Base-by-base conservation (phyloP, 140 eudicot genomes). In the Stevia rebaudiana region DNA sequence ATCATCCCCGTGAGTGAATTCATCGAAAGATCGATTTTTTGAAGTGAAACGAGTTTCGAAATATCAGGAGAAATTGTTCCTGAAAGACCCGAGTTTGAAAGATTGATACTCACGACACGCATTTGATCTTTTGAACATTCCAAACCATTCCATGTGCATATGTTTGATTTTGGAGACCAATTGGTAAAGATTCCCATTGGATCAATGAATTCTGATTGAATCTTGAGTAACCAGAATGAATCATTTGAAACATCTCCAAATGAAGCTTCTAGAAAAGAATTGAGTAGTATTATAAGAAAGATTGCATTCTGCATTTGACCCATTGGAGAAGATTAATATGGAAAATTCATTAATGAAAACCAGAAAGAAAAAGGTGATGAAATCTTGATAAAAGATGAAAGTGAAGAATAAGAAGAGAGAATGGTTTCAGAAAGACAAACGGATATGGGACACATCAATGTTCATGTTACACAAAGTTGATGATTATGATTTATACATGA, bases 121-220 rank as follows among this genome's bases (percentile, higher is more conserved):
- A 80, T 65, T 66, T 62, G 84, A 78, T 91, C 89, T 30, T 73
- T 50, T 49, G 96, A 81, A 55, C 98, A 91, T 68, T 82, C 69
- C 21, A 91, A 41, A 31, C 98, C 96, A 56, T 79, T 82, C 98
- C 98, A 91, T 22, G 80, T 68, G 68, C 98, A 91, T 16, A 91
- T 40, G 60, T 73, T 74, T 41, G 79, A 68, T 39, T 22, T 54
- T 63, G 80, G 71, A 54, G 80, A 81, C 98, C 98, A 91, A 72
- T 77, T 83, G 50, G 73, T 68, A 11, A 91, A 79, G 57, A 79
- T 78, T 63, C 86, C 84, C 43, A 28, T 43, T 5, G 86, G 79
- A 78, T 91, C 90, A 31, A n/a, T 54, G 39, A 91, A 66, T 39
- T 83, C 58, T 6, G 95, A 81, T 71, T 87, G 85, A 68, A 91